A percentile compares a stretch with the other conserved stretches of the same genome.
Conservation (phyloP, 495 filamentous ascomycete genomes). For the Daldinia concentrica region DNA sequence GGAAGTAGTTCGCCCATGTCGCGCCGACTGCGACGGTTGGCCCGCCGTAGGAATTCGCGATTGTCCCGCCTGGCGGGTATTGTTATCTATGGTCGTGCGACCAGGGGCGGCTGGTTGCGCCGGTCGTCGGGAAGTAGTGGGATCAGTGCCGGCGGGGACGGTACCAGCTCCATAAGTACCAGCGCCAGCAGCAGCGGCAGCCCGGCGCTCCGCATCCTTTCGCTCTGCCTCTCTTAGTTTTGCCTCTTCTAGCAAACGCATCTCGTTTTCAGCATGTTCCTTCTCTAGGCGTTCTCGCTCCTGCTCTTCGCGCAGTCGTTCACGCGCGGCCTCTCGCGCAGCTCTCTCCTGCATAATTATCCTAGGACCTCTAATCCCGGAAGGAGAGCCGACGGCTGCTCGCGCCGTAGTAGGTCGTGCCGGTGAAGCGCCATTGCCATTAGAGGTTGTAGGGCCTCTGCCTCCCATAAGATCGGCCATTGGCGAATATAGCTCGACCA, state of each 20-base stretch:
- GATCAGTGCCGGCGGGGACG: slow-evolving; percentile 40
- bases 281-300: slow-evolving; percentile 64
- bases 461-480: slow-evolving; percentile 86
- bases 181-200: slow-evolving; percentile 70
- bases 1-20: slow-evolving; percentile 29
- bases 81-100: slow-evolving; percentile 33
- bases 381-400: slow-evolving; percentile 59
- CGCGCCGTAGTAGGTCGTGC: slow-evolving; percentile 54
- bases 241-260: slow-evolving; percentile 62
- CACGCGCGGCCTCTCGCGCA: slow-evolving; percentile 67
- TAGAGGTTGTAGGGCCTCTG: slow-evolving; percentile 57
- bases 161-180: slow-evolving; percentile 45
- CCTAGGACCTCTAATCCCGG: slow-evolving; percentile 66
- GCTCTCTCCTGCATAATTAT: slow-evolving; percentile 79
- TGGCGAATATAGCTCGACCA: slow-evolving; percentile 87
- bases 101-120: slow-evolving; percentile 33
- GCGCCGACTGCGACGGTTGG: slow-evolving; percentile 25
- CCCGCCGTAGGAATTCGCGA: slow-evolving; percentile 29
- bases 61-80: slow-evolving; percentile 25
- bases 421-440: slow-evolving; percentile 58
- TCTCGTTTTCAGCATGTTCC: slow-evolving; percentile 64
- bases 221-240: slow-evolving; percentile 54
- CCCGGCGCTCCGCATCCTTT: slow-evolving; percentile 59
- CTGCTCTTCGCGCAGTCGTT: slow-evolving; percentile 66
- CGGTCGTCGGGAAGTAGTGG: slow-evolving; percentile 49